Evolutionary conservation across 306 rosid species (phyloP).

Genomic region (Echinosophora koreensis): DNA sequence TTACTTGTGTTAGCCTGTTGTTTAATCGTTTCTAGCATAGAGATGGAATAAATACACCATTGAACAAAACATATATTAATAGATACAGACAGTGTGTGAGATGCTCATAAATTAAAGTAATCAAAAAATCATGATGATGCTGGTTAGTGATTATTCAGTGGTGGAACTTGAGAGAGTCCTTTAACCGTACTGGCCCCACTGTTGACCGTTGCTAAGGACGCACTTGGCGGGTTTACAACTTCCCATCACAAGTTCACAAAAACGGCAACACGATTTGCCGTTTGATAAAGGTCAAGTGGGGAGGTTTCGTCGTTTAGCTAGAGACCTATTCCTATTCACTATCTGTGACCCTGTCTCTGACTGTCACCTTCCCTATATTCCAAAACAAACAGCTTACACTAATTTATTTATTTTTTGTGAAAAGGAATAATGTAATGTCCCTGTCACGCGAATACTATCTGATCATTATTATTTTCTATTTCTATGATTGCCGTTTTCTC

Average conservation of each 20-base stretch:
- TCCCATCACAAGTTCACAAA: too few species aligned
- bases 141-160: too few species aligned
- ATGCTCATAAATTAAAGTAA: too few species aligned
- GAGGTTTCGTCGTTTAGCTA: slow-evolving; percentile 15
- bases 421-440: neutral
- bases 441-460: neutral
- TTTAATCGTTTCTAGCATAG: too few species aligned
- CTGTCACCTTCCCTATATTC: neutral
- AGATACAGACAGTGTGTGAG: too few species aligned
- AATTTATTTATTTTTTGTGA: neutral
- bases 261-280: slow-evolving; percentile 20
- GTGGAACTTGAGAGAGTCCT: neutral
- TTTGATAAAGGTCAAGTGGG: slow-evolving; percentile 22
- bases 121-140: too few species aligned
- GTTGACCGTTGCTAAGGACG: slow-evolving; percentile 58
- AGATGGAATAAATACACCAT: too few species aligned
- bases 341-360: neutral
- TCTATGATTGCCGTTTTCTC: neutral
- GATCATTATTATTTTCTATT: neutral
- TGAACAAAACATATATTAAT: too few species aligned
- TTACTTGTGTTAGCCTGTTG: too few species aligned
- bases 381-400: neutral
- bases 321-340: neutral
- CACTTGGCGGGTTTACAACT: neutral
- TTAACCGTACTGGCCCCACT: neutral